Base-by-base conservation (phyloP, 331 rosid genomes). In the Dryas integrifolia region DNA sequence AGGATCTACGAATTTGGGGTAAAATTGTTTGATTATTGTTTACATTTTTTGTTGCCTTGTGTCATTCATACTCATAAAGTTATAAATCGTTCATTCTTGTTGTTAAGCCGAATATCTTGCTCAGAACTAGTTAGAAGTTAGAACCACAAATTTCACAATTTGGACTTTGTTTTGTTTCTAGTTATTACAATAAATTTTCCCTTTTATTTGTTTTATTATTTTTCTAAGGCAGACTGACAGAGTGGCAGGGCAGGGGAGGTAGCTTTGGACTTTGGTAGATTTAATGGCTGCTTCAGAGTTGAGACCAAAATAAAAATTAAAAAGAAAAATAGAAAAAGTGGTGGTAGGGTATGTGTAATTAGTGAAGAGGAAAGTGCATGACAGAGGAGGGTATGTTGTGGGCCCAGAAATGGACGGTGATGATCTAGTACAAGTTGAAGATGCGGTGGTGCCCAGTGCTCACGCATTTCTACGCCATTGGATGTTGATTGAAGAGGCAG, bases 321-420 rank as follows among this genome's bases (percentile, higher is more conserved):
- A 47, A 12, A 67, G 14, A 41, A 26, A 45, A 46, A 24, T 8
- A 10, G 30, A 26, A 46, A 51, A 47, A 24, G 14, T 16, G 49
- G 30, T 21, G 41, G 65, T 47, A 7, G 69, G 73, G 70, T 14
- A 9, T 0, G 30, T 21, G 68, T 5, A 76, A 60, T 72, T 15
- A 67, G 62, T 53, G 72, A 61, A 12, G 70, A 45, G 30, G 68
- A 56, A 74, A 82, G 82, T 82, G 80, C 77, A 57, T 64, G 77
- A 69, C 82, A 82, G 82, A 69, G 46, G 79, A 69, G 46, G 79
- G 83, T 49, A 46, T 8, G 69, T 11, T 9, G 9, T 38, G 63
- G 81, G 26, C 57, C 79, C 67, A 13, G 3, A 49, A 35, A 57
- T 16, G 44, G 65, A 65, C 66, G 85, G 82, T 49, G 7, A 51